Evolutionary conservation across 2,329 filamentous ascomycete genomes (phyloP).

Genomic region (Monosporascus sp.): DNA sequence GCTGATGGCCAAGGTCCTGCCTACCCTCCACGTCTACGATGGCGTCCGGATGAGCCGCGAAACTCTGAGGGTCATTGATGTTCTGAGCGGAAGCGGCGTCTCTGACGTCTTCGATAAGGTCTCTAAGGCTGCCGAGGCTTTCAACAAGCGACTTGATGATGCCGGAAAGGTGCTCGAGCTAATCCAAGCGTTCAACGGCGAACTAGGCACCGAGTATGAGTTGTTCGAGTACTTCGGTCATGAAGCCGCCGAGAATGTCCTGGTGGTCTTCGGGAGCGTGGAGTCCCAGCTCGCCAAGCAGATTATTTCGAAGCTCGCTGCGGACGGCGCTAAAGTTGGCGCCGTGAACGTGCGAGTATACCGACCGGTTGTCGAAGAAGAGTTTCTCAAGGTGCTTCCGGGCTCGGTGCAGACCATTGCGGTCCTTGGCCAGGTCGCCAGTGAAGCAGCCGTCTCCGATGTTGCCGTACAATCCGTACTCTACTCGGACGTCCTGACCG

Average conservation of each 20-base stretch:
- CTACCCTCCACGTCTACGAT: slow-evolving; percentile 85
- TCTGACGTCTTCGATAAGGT: slow-evolving; percentile 63
- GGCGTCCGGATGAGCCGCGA: slow-evolving; percentile 78
- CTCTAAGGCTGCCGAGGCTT: slow-evolving; percentile 50
- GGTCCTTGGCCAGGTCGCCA: slow-evolving; percentile 82
- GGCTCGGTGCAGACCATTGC: slow-evolving; percentile 68
- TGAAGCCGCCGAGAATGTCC: slow-evolving; percentile 67
- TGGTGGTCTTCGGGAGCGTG: slow-evolving; percentile 88
- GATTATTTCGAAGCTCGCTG: slow-evolving; percentile 66
- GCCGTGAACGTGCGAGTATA: slow-evolving; percentile 90
- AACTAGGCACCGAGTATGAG: slow-evolving; percentile 88
- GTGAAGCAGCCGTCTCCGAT: slow-evolving; percentile 68
- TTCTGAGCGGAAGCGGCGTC: slow-evolving; percentile 67
- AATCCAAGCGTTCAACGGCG: slow-evolving; percentile 73
- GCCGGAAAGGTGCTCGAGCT: slow-evolving; percentile 67
- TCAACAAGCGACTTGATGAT: slow-evolving; percentile 64
- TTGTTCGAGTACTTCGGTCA: slow-evolving; percentile 94
- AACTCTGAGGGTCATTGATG: slow-evolving; percentile 75
- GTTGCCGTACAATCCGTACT: slow-evolving; percentile 74
- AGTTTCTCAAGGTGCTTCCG: slow-evolving; percentile 79
- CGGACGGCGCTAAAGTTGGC: slow-evolving; percentile 72
- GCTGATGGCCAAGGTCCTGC: slow-evolving; percentile 68
- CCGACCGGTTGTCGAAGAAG: slow-evolving; percentile 90
- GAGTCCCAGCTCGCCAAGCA: slow-evolving; percentile 84
- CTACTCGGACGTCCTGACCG: slow-evolving; percentile 85